phyloP scores from a whole-genome alignment of 108 stramenopile genomes.

The Conticribra guillardii region DNA sequence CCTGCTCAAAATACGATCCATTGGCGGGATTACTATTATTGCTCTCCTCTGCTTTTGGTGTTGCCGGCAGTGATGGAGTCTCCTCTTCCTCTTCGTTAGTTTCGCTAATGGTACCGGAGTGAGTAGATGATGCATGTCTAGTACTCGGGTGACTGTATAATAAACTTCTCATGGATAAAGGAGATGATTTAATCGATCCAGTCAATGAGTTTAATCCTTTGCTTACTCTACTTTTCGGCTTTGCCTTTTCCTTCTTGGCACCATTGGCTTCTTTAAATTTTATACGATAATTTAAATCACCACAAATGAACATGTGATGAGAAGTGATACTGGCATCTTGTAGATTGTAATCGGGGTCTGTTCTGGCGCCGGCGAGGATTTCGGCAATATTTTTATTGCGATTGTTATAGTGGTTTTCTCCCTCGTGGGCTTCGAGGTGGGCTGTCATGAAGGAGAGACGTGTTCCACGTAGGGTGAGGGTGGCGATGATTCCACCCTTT shows the following conservation, averaged over 20 bases:
- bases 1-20: slow-evolving; percentile 43
- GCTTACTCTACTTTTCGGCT: too few species aligned
- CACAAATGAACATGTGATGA: slow-evolving; percentile 58
- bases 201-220: too few species aligned
- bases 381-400: slow-evolving; percentile 43
- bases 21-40: slow-evolving; percentile 28
- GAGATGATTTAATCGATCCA: too few species aligned
- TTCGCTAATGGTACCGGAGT: too few species aligned
- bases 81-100: too few species aligned
- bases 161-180: too few species aligned
- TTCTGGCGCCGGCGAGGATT: slow-evolving; percentile 51
- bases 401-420: slow-evolving; percentile 37
- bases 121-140: too few species aligned
- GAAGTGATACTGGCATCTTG: slow-evolving; percentile 58
- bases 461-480: slow-evolving; percentile 36
- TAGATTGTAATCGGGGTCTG: slow-evolving; percentile 33
- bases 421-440: slow-evolving; percentile 59
- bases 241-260: slow-evolving; percentile 9
- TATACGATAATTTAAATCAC: slow-evolving; percentile 58
- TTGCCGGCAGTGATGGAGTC: too few species aligned
- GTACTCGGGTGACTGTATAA: too few species aligned
- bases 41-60: neutral
- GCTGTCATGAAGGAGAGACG: slow-evolving; percentile 52
- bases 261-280: slow-evolving; percentile 16
- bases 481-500: slow-evolving; percentile 56